Evolutionary conservation across 805 yeast genomes (phyloP), one percentile per base, ranked within the genome.

Genomic region (Wickerhamomyces rabaulensis): DNA sequence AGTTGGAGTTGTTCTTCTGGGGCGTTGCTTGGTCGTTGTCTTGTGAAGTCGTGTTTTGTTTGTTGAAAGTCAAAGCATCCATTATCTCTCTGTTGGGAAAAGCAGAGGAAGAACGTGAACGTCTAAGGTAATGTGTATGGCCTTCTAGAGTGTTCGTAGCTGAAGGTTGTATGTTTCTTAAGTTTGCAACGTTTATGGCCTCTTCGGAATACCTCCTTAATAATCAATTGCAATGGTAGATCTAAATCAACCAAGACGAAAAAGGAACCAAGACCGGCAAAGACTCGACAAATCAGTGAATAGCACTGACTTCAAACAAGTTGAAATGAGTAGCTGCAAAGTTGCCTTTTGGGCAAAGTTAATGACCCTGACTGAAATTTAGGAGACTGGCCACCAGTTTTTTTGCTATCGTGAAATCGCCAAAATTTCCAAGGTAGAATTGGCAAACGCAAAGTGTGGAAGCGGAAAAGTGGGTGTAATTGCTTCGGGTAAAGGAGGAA

Each of bases 1-100:
- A 21, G 4, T 39, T 48, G 3, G 50, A 39, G 22, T 40, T 40
- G 21, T 38, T 21, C n/a, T 38, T 19, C 20, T 46, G 35, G 25
- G 19, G 21, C 26, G 21, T 25, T 36, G 20, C 37, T 27, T 39
- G 35, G 39, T 21, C 25, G 25, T 21, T 42, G 41, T 26, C 35
- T 42, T 35, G 42, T 36, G 29, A 22, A 16, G 15, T 44, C n/a
- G 22, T 33, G 43, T 27, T 48, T 19, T 16, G 26, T 20, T 25
- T 31, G 35, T 16, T 41, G 37, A 39, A 37, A 16, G 36, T 40
- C 33, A 22, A 17, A 31, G 41, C 19, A 46, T 44, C 36, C 36
- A 33, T 33, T 33, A 15, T 13, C 16, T 29, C n/a, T 27, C n/a
- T 27, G 13, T 15, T 15, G 31, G 31, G 13, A 10, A 15, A 7